Evolutionary conservation across 192 early-diverging fungal genomes (phyloP).

Genomic region (Coemansia guatemalensis): DNA sequence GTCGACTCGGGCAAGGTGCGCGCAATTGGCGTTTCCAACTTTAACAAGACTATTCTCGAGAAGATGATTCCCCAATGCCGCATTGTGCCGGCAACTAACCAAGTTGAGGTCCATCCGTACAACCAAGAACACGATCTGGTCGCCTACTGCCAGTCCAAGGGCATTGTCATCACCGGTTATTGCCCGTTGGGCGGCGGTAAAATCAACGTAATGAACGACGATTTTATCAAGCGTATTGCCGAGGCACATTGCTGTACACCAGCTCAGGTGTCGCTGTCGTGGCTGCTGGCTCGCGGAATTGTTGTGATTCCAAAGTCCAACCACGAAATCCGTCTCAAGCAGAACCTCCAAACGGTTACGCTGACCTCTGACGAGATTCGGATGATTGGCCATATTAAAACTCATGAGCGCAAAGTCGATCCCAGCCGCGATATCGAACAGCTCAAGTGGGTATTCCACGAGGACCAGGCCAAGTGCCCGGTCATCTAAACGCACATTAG

Average conservation of each 20-base stretch:
- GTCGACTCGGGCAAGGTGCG: constrained; percentile 68
- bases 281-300: constrained; percentile 72
- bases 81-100: constrained; percentile 80
- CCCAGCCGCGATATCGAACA: constrained; percentile 21
- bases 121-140: constrained; percentile 64
- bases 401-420: constrained; percentile 42
- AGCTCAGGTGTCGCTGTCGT: constrained; percentile 76
- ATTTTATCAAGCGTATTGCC: constrained; percentile 65
- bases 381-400: constrained; percentile 26
- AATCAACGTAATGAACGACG: constrained; percentile 44
- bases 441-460: constrained; percentile 51
- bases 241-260: constrained; percentile 61
- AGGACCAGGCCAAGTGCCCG: constrained; percentile 38
- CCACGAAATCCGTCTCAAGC: constrained; percentile 61
- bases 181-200: constrained; percentile 70
- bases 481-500: constrained; percentile 24
- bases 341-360: constrained; percentile 39
- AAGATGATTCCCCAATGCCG: constrained; percentile 63
- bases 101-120: constrained; percentile 83
- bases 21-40: constrained; percentile 88
- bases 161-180: constrained; percentile 79
- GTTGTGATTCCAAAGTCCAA: constrained; percentile 81
- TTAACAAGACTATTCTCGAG: constrained; percentile 60
- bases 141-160: constrained; percentile 66
- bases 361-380: constrained; percentile 40